These are phyloP conservation scores for Penicillium sp. DNA, from an alignment of 2,329 filamentous ascomycete genomes.

Conservation along the genomic window DNA sequence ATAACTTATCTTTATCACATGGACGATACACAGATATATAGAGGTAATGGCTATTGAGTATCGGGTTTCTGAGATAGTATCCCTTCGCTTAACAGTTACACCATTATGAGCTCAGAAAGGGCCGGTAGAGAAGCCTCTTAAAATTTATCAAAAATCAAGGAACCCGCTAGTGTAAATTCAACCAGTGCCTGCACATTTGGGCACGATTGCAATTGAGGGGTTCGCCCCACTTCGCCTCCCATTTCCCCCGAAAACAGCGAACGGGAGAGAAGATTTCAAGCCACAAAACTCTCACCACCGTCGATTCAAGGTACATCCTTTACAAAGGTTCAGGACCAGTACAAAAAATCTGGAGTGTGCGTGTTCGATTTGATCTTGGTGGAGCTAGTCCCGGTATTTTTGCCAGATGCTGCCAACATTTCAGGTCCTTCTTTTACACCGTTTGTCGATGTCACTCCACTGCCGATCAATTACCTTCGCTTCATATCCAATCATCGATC, in stretches of 20 bases:
- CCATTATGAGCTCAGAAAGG: not conserved
- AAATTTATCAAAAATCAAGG: not conserved
- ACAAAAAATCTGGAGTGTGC: not conserved
- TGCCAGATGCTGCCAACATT: not conserved
- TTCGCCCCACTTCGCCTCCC: not conserved
- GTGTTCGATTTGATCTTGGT: not conserved
- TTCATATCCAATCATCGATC: conserved; percentile 2
- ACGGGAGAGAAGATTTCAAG: too few relatives aligned
- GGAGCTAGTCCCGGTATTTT: not conserved
- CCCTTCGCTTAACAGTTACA: not conserved
- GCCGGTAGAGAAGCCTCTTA: not conserved
- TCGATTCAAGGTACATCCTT: not conserved
- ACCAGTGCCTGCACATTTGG: not conserved
- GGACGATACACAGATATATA: not conserved
- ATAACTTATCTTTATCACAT: too few relatives aligned
- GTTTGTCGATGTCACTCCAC: conserved; percentile 8
- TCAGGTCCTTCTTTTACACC: too few relatives aligned
- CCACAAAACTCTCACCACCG: too few relatives aligned
- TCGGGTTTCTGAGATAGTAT: not conserved
- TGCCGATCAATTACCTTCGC: conserved; percentile 19
- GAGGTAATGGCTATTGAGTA: not conserved
- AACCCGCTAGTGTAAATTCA: not conserved
- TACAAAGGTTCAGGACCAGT: not conserved
- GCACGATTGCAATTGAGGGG: not conserved
- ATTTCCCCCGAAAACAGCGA: too few relatives aligned